Conservation (phyloP, 345 rosid genomes). For the Eucalyptus virginea region DNA sequence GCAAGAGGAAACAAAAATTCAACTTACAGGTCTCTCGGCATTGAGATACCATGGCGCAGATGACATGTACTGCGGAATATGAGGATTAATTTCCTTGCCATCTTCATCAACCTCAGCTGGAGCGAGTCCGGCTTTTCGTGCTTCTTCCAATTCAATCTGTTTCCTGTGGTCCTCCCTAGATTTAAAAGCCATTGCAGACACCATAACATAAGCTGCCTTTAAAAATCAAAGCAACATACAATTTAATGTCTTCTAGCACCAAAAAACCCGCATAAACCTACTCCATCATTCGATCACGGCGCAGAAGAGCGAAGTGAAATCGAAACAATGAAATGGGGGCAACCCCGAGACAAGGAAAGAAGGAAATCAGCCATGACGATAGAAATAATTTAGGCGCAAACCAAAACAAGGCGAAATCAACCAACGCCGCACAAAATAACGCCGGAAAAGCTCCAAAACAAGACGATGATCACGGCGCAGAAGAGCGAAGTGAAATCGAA, state of each 20-base stretch:
- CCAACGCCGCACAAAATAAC: neutral
- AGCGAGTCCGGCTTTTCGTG: constrained; percentile 67
- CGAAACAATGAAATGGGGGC: no score
- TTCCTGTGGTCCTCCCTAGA: constrained; percentile 56
- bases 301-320: no score
- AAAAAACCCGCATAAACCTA: neutral
- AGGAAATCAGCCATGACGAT: no score
- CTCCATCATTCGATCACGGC: neutral
- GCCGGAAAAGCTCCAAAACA: neutral
- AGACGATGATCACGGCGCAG: neutral
- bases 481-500: neutral
- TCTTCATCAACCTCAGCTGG: constrained; percentile 64
- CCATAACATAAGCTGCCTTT: neutral
- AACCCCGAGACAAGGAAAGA: no score
- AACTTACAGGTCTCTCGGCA: constrained; percentile 57
- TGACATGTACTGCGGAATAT: constrained; percentile 65
- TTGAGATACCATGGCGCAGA: constrained; percentile 55
- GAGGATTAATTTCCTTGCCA: constrained; percentile 60
- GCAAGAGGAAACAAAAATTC: neutral
- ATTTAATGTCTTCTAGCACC: neutral
- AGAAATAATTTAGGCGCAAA: neutral
- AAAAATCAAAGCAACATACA: neutral
- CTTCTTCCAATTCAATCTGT: constrained; percentile 61
- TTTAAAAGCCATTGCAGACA: constrained; percentile 43
- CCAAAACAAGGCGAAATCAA: neutral